phyloP scores from a whole-genome alignment of 1,139 yeast species.

The Torulaspora globosa region DNA sequence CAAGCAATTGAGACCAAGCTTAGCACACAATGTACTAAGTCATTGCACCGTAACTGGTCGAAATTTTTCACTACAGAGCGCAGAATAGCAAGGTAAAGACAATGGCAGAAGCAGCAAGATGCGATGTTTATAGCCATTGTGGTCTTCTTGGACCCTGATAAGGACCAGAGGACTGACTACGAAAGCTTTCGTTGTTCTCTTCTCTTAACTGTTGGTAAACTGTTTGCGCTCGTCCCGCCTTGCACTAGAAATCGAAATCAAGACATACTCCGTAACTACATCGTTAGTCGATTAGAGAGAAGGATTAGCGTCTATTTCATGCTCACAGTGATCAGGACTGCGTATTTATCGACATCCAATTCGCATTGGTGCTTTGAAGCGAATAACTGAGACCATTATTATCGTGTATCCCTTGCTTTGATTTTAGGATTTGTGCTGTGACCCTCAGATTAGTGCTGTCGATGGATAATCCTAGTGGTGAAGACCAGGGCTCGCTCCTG shows the following conservation, averaged over 20 bases:
- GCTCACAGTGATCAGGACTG: background rate
- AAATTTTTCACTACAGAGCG: slow-evolving; percentile 7
- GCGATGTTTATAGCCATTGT: background rate
- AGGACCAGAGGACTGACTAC: background rate
- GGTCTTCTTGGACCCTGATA: background rate
- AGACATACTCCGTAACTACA: background rate
- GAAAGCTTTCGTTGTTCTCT: background rate
- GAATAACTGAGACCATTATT: background rate
- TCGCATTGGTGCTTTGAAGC: background rate
- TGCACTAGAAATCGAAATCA: slow-evolving; percentile 4
- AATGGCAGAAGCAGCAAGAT: background rate
- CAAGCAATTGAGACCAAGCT: no score
- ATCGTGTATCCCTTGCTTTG: background rate
- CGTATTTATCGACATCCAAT: background rate
- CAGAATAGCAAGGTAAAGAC: background rate
- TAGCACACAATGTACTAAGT: background rate
- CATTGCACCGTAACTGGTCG: background rate
- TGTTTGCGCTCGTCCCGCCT: slow-evolving; percentile 9
- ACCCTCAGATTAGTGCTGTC: background rate
- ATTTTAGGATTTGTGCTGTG: background rate
- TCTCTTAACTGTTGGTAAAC: slow-evolving; percentile 1
- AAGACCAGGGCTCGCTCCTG: slow-evolving; percentile 8
- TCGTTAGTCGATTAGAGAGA: background rate
- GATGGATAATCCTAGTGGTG: slow-evolving; percentile 3
- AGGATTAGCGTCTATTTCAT: background rate